Evolutionary conservation across 2,329 filamentous ascomycete genomes (phyloP).

Genomic region (Grosmannia huntii): DNA sequence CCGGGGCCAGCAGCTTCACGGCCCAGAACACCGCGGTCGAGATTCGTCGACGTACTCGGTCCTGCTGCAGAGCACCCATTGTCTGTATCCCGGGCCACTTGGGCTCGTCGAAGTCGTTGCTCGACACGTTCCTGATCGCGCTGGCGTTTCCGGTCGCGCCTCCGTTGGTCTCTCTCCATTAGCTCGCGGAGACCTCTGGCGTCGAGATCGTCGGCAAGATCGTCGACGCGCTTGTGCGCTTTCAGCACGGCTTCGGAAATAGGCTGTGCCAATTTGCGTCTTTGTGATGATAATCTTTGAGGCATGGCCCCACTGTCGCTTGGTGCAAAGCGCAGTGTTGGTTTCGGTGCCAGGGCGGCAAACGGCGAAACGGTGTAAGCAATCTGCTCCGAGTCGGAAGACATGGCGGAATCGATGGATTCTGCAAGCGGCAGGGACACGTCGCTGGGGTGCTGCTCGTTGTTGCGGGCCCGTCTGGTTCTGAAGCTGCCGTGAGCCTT

Average conservation of each 20-base stretch:
- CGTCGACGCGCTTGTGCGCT: slow-evolving; percentile 49
- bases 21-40: slow-evolving; percentile 48
- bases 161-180: slow-evolving; percentile 76
- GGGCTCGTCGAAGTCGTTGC: slow-evolving; percentile 51
- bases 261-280: slow-evolving; percentile 37
- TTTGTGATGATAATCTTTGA: slow-evolving; percentile 34
- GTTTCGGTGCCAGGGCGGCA: slow-evolving; percentile 72
- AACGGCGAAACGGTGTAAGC: slow-evolving; percentile 72
- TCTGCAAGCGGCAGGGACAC: slow-evolving; percentile 62
- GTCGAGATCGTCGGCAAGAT: slow-evolving; percentile 75
- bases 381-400: slow-evolving; percentile 58
- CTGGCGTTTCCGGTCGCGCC: slow-evolving; percentile 60
- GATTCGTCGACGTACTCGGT: slow-evolving; percentile 22
- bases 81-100: no score
- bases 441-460: slow-evolving; percentile 52
- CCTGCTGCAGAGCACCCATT: no score
- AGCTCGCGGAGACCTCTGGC: slow-evolving; percentile 74
- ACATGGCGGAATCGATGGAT: slow-evolving; percentile 66
- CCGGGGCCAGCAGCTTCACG: slow-evolving; percentile 44
- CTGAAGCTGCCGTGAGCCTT: slow-evolving; percentile 36
- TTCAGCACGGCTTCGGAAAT: slow-evolving; percentile 49
- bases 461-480: slow-evolving; percentile 21
- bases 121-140: slow-evolving; percentile 56
- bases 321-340: slow-evolving; percentile 59
- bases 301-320: slow-evolving; percentile 30